phyloP scores from a whole-genome alignment of 2,329 filamentous ascomycete species.

The Dactylellina haptotyla region DNA sequence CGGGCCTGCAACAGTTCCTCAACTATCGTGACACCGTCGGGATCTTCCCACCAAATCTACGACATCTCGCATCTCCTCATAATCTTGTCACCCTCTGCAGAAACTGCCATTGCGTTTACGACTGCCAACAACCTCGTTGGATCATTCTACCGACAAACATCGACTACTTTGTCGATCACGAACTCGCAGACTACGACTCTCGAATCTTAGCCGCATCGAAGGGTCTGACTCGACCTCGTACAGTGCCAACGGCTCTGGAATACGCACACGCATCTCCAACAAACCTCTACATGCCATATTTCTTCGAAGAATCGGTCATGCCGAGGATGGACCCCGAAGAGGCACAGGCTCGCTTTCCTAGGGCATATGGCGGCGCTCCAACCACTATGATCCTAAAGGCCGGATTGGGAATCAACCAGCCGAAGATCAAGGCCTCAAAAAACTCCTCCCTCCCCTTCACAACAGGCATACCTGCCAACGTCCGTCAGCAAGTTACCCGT shows the following conservation, averaged over 20 bases:
- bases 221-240: conserved; percentile 31
- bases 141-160: conserved; percentile 49
- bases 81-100: conserved; percentile 50
- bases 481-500: conserved; percentile 38
- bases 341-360: conserved; percentile 28
- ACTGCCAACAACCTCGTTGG: conserved; percentile 51
- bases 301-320: conserved; percentile 51
- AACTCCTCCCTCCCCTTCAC: conserved; percentile 37
- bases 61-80: conserved; percentile 49
- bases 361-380: conserved; percentile 41
- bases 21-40: conserved; percentile 50
- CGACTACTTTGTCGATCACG: conserved; percentile 45
- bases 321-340: conserved; percentile 44
- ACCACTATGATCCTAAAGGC: conserved; percentile 50
- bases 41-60: conserved; percentile 50
- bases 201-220: conserved; percentile 25
- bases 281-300: conserved; percentile 51
- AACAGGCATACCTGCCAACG: conserved; percentile 22
- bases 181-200: conserved; percentile 38
- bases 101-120: conserved; percentile 50
- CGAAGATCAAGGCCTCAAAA: conserved; percentile 41
- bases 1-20: conserved; percentile 27
- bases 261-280: conserved; percentile 30
- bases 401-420: conserved; percentile 44
- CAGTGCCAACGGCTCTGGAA: conserved; percentile 35